Evolutionary conservation across 371 early-diverging fungal genomes (phyloP), one percentile per base, ranked within the genome.

Genomic region (Rhizopus sp.): DNA sequence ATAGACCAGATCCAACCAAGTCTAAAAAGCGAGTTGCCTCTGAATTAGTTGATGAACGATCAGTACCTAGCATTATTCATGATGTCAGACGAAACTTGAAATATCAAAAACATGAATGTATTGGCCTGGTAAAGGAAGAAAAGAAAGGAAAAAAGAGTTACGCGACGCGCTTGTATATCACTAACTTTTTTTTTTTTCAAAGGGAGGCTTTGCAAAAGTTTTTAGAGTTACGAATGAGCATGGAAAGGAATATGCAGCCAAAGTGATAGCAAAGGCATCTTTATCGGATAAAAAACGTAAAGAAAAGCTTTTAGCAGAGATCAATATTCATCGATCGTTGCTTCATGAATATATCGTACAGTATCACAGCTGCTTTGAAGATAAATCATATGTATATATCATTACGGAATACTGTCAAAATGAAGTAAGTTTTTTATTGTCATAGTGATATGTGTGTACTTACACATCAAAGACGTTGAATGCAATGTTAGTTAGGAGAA

Each of bases 391-490:
- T 65, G 92, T 99, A 0, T 98, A 96, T 73, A 83, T 99, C 61
- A 81, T 99, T 15, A 74, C 99, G 63, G 99, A 99, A 73, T 77
- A 96, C 10, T 99, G 99, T 71, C 89, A 90, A 38, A 93, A 92
- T 69, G 84, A 83, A 69, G 95, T 92, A 67, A 54, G 63, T 38
- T 53, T 8, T 16, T 53, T 12, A 16, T 42, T 30, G 7, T 39
- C 7, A 32, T 49, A 6, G 7, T 17, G 7, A 39, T 31, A n/a
- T 35, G 16, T 29, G 47, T 9, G 3, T 57, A 32, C 16, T 61
- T 13, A 44, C 84, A 23, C 2, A 23, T 23, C 23, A 42, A 15
- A 87, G 94, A 94, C 91, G 0, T 81, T 92, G 45, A 90, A 88
- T 49, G 89, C 88, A 8, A 72, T 99, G 72, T 71, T 99, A 41